Evolutionary conservation across 2,329 filamentous ascomycete species (phyloP).

Genomic region (Nothophaeocryptopus gaeumannii): DNA sequence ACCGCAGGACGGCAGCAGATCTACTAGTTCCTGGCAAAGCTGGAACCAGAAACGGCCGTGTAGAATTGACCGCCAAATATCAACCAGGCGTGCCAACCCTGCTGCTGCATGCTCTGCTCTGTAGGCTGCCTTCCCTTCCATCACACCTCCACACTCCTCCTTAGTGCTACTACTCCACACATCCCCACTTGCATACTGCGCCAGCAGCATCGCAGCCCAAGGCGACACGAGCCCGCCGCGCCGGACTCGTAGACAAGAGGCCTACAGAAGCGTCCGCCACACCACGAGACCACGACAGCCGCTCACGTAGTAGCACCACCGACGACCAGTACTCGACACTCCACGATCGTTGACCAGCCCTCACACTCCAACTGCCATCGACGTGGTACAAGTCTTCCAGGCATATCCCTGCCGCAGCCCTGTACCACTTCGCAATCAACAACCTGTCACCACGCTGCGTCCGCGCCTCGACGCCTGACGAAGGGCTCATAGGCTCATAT

Average conservation of each 20-base stretch:
- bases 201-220: not conserved
- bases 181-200: not conserved
- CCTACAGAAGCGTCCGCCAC: not conserved
- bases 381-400: not conserved
- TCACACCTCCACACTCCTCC: not conserved
- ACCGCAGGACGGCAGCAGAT: too few species aligned
- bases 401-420: conserved; percentile 2
- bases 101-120: not conserved
- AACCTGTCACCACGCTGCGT: not conserved
- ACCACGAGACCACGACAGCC: conserved; percentile 3
- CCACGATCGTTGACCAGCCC: not conserved
- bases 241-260: not conserved
- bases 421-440: conserved; percentile 14
- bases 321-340: not conserved
- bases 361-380: not conserved
- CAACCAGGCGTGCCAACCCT: not conserved
- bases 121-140: not conserved
- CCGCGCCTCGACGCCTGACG: not conserved
- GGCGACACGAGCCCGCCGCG: conserved; percentile 4
- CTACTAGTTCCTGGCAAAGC: too few species aligned
- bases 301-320: conserved; percentile 2
- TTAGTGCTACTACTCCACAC: not conserved
- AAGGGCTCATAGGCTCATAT: not conserved
- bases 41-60: too few species aligned
- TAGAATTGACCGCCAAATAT: too few species aligned